Evolutionary conservation across 179 eudicot genomes (phyloP).

Genomic region (Corrigiola litoralis): DNA sequence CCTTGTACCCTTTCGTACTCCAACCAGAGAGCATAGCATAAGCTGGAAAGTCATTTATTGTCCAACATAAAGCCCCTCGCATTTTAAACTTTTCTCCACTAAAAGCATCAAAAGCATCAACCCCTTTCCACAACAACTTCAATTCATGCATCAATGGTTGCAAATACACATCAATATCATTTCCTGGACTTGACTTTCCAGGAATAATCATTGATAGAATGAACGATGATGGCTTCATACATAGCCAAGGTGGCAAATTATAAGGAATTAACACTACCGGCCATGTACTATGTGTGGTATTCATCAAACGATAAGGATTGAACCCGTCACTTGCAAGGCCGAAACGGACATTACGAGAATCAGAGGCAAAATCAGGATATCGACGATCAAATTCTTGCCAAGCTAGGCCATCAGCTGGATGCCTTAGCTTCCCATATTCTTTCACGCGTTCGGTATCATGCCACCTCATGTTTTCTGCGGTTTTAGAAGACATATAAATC

Average conservation of each 20-base stretch:
- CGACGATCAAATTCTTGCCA: background rate
- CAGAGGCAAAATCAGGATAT: background rate
- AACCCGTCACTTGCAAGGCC: slow-evolving; percentile 10
- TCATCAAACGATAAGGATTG: slow-evolving; percentile 10
- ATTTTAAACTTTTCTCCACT: background rate
- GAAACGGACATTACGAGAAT: slow-evolving; percentile 3
- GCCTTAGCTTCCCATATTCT: slow-evolving; percentile 14
- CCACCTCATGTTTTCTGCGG: slow-evolving; percentile 12
- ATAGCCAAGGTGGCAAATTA: slow-evolving; percentile 10
- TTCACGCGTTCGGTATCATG: slow-evolving; percentile 2
- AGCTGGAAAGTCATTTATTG: slow-evolving; percentile 11
- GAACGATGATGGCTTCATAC: slow-evolving; percentile 7
- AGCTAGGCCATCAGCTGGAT: background rate
- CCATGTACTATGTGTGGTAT: background rate
- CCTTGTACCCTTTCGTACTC: slow-evolving; percentile 1
- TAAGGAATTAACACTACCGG: background rate
- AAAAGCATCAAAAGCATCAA: slow-evolving; percentile 1
- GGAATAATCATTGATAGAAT: background rate
- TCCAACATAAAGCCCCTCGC: slow-evolving; percentile 2
- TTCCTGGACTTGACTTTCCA: background rate
- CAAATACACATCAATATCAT: slow-evolving; percentile 7
- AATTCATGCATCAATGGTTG: slow-evolving; percentile 1
- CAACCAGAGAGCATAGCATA: slow-evolving; percentile 15
- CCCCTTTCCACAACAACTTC: background rate
- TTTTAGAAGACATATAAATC: slow-evolving; percentile 10